Conservation (phyloP, 2,329 filamentous ascomycete genomes). For the Fusarium sacchari region DNA sequence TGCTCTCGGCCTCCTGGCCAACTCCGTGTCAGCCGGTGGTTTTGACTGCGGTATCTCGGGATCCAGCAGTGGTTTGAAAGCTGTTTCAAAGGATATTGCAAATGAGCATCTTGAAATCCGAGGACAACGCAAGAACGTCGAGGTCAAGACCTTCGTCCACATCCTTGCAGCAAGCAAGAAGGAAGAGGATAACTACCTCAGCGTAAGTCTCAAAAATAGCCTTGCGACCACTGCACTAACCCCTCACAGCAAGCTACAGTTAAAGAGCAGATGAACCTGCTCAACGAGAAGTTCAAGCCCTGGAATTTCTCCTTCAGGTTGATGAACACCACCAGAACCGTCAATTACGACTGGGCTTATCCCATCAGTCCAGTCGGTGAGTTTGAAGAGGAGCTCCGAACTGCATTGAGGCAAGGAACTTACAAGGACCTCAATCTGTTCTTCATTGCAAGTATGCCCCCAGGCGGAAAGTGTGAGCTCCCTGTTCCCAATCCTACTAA, state of each 20-base stretch:
- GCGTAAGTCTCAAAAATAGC: background rate
- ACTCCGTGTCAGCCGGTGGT: background rate
- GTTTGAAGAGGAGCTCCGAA: background rate
- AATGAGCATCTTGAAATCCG: background rate
- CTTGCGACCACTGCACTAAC: fast-evolving
- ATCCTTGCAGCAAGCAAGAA: slow-evolving; percentile 15
- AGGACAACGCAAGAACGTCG: background rate
- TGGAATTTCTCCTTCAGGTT: slow-evolving; percentile 15
- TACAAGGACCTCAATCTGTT: slow-evolving; percentile 24
- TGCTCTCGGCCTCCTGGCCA: background rate
- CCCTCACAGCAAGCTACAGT: background rate
- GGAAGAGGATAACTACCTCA: slow-evolving; percentile 20
- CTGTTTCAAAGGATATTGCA: background rate
- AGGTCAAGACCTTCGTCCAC: slow-evolving; percentile 20
- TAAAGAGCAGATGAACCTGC: background rate
- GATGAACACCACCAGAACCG: slow-evolving; percentile 3
- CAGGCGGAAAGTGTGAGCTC: slow-evolving; percentile 11
- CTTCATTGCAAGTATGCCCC: background rate
- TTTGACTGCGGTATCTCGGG: background rate
- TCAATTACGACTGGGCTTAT: slow-evolving; percentile 7
- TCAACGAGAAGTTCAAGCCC: slow-evolving; percentile 13
- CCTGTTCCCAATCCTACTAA: slow-evolving; percentile 12
- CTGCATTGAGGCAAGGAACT: slow-evolving; percentile 9
- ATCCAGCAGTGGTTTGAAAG: background rate
- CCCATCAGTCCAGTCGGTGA: background rate